Percentiles rank a stretch among this genome's conserved stretches.
Evolutionary conservation across 2,329 filamentous ascomycete species (phyloP).

Genomic region (Penicillium brasilianum): DNA sequence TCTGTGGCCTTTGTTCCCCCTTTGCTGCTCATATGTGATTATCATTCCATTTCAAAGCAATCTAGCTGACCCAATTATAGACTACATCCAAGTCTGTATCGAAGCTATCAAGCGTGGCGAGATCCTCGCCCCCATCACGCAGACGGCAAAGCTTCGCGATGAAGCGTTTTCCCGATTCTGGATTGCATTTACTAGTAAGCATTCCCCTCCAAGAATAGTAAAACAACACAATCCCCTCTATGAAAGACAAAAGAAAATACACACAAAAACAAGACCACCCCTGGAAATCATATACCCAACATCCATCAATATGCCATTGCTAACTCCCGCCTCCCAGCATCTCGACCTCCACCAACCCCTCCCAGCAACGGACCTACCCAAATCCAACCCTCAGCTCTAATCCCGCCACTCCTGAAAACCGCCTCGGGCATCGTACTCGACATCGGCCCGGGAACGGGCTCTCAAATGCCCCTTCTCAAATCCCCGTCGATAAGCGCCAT

Average conservation of each 20-base stretch:
- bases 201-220: neutral
- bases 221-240: neutral
- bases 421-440: slow-evolving; percentile 54
- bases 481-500: slow-evolving; percentile 51
- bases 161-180: slow-evolving; percentile 50
- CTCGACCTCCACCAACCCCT: slow-evolving; percentile 6
- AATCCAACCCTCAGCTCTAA: slow-evolving; percentile 40
- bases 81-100: slow-evolving; percentile 38
- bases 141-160: slow-evolving; percentile 40
- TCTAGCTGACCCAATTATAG: slow-evolving; percentile 30
- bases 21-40: neutral
- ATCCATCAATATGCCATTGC: neutral
- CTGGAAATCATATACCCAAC: neutral
- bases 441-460: slow-evolving; percentile 59
- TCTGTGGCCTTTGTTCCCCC: neutral
- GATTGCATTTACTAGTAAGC: slow-evolving; percentile 45
- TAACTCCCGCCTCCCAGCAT: slow-evolving; percentile 6
- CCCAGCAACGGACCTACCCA: neutral
- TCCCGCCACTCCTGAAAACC: slow-evolving; percentile 48
- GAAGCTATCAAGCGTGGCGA: slow-evolving; percentile 42
- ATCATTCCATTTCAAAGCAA: neutral
- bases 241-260: neutral
- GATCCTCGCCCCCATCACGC: slow-evolving; percentile 41
- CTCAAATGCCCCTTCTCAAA: slow-evolving; percentile 55
- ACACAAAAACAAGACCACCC: neutral